A percentile compares a stretch with the other conserved stretches of the same genome.
phyloP scores from a whole-genome alignment of 805 yeast genomes.

The Limtongozyma cylindracea region DNA sequence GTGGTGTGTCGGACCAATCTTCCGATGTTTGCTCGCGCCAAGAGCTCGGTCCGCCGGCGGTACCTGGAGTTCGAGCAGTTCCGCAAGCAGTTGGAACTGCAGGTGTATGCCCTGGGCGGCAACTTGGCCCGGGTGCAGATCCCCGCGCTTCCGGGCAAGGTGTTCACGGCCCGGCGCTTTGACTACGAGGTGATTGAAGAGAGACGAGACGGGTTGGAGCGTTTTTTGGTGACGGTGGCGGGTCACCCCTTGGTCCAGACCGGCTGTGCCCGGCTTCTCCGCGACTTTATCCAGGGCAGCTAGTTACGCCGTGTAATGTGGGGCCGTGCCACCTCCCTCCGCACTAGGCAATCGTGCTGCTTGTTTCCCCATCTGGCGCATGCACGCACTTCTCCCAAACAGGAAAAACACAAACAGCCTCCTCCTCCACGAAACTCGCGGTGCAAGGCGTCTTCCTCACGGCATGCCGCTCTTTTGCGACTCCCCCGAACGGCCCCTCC shows the following conservation, averaged over 20 bases:
- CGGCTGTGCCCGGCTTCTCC: constrained; percentile 28
- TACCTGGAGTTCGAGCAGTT: constrained; percentile 79
- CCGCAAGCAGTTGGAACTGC: constrained; percentile 47
- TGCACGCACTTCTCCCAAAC: too few species aligned
- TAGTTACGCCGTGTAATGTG: too few species aligned
- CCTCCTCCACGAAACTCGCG: too few species aligned
- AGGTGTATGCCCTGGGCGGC: too few species aligned
- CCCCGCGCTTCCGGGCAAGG: constrained; percentile 84
- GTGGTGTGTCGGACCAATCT: constrained; percentile 74
- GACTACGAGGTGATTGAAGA: constrained; percentile 64
- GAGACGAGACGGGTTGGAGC: constrained; percentile 63
- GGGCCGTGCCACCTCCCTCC: too few species aligned
- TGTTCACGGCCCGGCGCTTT: constrained; percentile 41
- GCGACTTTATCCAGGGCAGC: too few species aligned
- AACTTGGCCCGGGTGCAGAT: constrained; percentile 61
- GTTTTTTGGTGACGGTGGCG: constrained; percentile 53
- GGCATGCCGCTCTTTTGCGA: too few species aligned
- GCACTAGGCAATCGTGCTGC: too few species aligned
- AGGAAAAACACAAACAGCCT: too few species aligned
- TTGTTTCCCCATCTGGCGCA: too few species aligned
- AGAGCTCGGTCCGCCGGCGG: constrained; percentile 53
- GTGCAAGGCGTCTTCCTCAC: too few species aligned
- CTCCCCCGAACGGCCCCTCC: too few species aligned
- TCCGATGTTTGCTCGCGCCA: constrained; percentile 52
- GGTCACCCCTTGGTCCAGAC: constrained; percentile 89